Conservation (phyloP, 257 asterid species). For the Solanum clarkiae region DNA sequence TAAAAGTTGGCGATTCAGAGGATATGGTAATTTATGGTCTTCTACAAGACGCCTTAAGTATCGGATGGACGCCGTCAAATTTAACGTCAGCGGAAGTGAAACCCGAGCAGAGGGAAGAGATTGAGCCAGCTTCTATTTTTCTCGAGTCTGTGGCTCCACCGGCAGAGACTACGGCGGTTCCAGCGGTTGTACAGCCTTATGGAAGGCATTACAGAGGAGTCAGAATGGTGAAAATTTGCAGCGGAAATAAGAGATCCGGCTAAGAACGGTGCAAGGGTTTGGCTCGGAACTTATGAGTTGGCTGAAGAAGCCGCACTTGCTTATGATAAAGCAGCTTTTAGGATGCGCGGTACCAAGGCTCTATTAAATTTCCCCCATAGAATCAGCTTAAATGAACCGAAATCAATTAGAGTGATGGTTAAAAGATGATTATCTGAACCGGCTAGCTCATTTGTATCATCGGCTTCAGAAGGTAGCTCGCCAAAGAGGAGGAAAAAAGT, state of each 20-base stretch:
- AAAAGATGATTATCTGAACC: constrained; percentile 58
- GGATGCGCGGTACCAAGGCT: constrained; percentile 89
- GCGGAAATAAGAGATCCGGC: constrained; percentile 90
- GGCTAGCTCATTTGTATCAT: constrained; percentile 16
- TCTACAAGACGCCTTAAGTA: constrained; percentile 58
- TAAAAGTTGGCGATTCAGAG: constrained; percentile 69
- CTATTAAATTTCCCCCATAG: constrained; percentile 66
- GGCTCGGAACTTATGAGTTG: constrained; percentile 89
- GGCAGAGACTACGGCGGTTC: neutral
- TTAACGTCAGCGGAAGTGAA: constrained; percentile 23
- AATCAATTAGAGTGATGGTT: constrained; percentile 57
- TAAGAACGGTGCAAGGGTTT: constrained; percentile 78
- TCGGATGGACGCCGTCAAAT: constrained; percentile 75
- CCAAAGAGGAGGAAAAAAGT: constrained; percentile 39
- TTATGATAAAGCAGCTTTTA: constrained; percentile 77
- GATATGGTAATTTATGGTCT: constrained; percentile 82
- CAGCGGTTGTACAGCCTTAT: constrained; percentile 19
- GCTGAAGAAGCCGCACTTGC: constrained; percentile 91
- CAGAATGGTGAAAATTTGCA: constrained; percentile 86
- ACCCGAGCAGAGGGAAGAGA: constrained; percentile 34
- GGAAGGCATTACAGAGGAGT: constrained; percentile 75
- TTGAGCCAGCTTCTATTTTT: constrained; percentile 14
- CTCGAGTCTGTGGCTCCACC: constrained; percentile 8
- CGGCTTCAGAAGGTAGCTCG: constrained; percentile 42
- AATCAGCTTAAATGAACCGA: constrained; percentile 72